Conservation (phyloP, 768 basidiomycete species). For the Russula brevipes region DNA sequence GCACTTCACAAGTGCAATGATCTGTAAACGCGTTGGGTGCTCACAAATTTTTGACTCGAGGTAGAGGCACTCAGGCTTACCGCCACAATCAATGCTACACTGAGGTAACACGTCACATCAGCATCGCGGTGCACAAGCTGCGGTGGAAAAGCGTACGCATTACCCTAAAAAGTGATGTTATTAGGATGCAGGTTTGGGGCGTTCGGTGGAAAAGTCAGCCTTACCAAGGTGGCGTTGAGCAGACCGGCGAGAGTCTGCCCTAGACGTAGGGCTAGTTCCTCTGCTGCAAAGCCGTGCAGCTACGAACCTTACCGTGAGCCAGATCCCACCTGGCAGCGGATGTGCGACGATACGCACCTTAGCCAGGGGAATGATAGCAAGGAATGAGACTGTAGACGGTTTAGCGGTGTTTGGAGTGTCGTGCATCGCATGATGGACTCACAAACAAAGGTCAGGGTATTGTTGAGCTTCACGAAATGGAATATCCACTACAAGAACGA, state of each 20-base stretch:
- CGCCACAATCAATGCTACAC: constrained; percentile 42
- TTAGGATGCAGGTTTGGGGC: constrained; percentile 1
- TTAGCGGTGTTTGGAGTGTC: too few species aligned
- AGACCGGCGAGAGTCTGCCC: constrained; percentile 82
- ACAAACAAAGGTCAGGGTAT: constrained; percentile 74
- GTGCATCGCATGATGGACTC: constrained; percentile 29
- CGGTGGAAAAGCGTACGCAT: constrained; percentile 27
- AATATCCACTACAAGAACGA: constrained; percentile 60
- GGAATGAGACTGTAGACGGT: constrained; percentile 53
- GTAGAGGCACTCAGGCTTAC: constrained; percentile 29
- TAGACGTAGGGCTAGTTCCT: constrained; percentile 75
- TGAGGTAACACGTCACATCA: constrained; percentile 17
- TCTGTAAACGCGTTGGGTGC: constrained; percentile 30
- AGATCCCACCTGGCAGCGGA: not conserved
- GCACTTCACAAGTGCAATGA: constrained; percentile 44
- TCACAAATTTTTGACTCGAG: not conserved
- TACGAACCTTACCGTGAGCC: constrained; percentile 32
- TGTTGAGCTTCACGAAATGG: constrained; percentile 48
- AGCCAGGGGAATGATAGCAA: constrained; percentile 81
- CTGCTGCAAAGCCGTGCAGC: constrained; percentile 81
- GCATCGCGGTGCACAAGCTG: not conserved
- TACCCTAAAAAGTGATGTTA: constrained; percentile 26
- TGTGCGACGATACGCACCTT: constrained; percentile 43
- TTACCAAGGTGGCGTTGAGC: constrained; percentile 76
- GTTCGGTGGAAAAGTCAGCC: too few species aligned